Evolutionary conservation across 495 filamentous ascomycete species (phyloP).

Genomic region (Trichoderma virens): DNA sequence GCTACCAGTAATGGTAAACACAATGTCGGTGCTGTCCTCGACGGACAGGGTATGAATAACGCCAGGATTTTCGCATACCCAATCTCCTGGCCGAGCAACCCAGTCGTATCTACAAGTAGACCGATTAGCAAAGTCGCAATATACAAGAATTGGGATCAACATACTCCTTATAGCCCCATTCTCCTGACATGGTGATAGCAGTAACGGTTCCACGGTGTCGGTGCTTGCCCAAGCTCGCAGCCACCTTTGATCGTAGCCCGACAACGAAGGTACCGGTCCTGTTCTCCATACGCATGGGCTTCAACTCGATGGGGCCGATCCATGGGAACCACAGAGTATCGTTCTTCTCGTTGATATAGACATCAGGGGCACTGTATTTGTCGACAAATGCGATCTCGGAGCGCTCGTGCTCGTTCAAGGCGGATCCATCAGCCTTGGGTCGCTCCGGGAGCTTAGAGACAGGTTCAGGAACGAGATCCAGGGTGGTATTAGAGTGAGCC

Average conservation of each 20-base stretch:
- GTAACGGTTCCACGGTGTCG: constrained; percentile 11
- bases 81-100: constrained; percentile 10
- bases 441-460: constrained; percentile 9
- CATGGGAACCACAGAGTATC: constrained; percentile 10
- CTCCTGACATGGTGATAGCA: constrained; percentile 10
- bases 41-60: constrained; percentile 10
- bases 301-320: constrained; percentile 11
- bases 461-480: constrained; percentile 10
- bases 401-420: constrained; percentile 8
- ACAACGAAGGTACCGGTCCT: constrained; percentile 12
- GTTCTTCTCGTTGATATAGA: constrained; percentile 10
- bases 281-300: constrained; percentile 11
- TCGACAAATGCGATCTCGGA: constrained; percentile 10
- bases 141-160: constrained; percentile 5
- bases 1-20: constrained; percentile 11
- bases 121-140: constrained; percentile 7
- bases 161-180: constrained; percentile 12
- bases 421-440: constrained; percentile 7
- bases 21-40: constrained; percentile 11
- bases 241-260: constrained; percentile 9
- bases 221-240: constrained; percentile 10
- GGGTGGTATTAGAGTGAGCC: constrained; percentile 5
- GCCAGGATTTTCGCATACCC: constrained; percentile 10
- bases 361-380: constrained; percentile 10
- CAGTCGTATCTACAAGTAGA: constrained; percentile 10